Evolutionary conservation across 1,284 basidiomycete species (phyloP).

Genomic region (Cutaneotrichosporon daszewskae): DNA sequence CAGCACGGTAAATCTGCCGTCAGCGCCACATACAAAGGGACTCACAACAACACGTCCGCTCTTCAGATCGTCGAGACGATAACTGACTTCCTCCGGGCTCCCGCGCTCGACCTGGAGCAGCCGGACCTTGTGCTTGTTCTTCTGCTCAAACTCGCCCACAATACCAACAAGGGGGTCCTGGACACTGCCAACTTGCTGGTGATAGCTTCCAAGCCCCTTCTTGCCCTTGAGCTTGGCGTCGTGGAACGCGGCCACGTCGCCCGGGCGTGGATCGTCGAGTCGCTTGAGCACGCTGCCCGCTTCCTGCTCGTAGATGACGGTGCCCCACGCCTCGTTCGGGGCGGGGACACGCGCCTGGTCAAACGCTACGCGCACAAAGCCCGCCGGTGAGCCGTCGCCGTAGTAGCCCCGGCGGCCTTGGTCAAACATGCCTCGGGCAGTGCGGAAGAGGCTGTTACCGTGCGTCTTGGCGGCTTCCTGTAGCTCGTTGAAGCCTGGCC

Average conservation of each 20-base stretch:
- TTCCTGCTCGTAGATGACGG: slow-evolving; percentile 68
- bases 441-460: slow-evolving; percentile 66
- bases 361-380: slow-evolving; percentile 66
- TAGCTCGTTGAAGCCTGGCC: slow-evolving; percentile 55
- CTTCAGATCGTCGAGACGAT: slow-evolving; percentile 19
- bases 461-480: slow-evolving; percentile 64
- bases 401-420: slow-evolving; percentile 68
- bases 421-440: slow-evolving; percentile 62
- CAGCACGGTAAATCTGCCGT: slow-evolving; percentile 1
- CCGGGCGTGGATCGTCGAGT: slow-evolving; percentile 67
- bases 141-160: slow-evolving; percentile 67
- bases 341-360: slow-evolving; percentile 33
- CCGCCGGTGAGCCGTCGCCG: slow-evolving; percentile 73
- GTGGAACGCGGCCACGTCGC: slow-evolving; percentile 69
- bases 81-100: slow-evolving; percentile 18
- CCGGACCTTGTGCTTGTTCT: slow-evolving; percentile 75
- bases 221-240: slow-evolving; percentile 83
- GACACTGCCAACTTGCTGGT: slow-evolving; percentile 56
- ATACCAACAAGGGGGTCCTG: slow-evolving; percentile 65
- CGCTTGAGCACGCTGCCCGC: slow-evolving; percentile 62
- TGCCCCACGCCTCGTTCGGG: slow-evolving; percentile 55
- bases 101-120: slow-evolving; percentile 61
- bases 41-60: slow-evolving; percentile 8
- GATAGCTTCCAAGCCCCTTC: slow-evolving; percentile 68
- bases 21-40: no score